These are phyloP conservation scores for Prunus fruticosa DNA, from an alignment of 306 rosid species.

Conservation along the genomic window DNA sequence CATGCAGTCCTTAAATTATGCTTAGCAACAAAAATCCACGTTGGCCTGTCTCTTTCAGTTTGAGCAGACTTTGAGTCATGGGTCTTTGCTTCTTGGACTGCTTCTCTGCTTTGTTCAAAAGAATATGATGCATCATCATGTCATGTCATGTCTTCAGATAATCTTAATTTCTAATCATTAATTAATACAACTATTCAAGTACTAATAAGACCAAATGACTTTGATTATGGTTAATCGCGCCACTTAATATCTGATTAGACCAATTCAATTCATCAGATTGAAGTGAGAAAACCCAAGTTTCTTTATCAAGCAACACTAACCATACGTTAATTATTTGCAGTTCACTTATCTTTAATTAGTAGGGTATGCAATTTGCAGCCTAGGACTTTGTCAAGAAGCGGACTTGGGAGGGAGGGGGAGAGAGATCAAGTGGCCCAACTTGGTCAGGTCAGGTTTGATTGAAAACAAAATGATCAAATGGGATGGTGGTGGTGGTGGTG, in stretches of 20 bases:
- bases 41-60: background rate
- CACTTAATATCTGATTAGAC: too few species aligned
- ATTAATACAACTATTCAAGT: too few species aligned
- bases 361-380: background rate
- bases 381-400: constrained; percentile 8
- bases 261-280: too few species aligned
- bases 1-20: background rate
- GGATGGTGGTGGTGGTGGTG: too few species aligned
- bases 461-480: background rate
- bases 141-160: background rate
- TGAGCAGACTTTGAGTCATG: background rate
- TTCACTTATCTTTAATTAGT: background rate
- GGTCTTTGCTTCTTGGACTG: constrained; percentile 16
- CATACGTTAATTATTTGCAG: too few species aligned
- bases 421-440: background rate
- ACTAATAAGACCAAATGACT: background rate
- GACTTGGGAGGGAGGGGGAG: background rate
- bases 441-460: background rate
- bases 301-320: too few species aligned
- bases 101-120: background rate
- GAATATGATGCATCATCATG: background rate
- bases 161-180: background rate
- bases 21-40: background rate
- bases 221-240: too few species aligned
- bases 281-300: too few species aligned